Evolutionary conservation across 306 rosid genomes (phyloP), one percentile per base, ranked within the genome.

Genomic region (Trifolium fragiferum): DNA sequence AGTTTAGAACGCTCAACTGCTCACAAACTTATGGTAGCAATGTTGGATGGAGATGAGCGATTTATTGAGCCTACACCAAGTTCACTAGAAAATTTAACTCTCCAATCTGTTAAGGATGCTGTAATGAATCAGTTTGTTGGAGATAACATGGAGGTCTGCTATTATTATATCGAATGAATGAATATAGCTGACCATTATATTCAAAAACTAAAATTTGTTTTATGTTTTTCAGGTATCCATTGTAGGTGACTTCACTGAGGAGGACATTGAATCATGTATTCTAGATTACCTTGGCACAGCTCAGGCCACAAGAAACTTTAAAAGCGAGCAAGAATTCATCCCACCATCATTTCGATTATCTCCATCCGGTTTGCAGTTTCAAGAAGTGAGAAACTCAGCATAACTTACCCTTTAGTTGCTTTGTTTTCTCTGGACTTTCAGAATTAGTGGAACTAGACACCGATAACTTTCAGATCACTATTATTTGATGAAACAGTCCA

Each of bases 1-100:
- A 94, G 99, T 86, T 83, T 94, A 89, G 99, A 92, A 83, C 97
- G 99, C 23, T 92, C 99, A 58, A 94, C 99, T 86, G 99, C 99
- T 75, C 97, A 94, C 86, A 94, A 92, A 82, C 99, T 94, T 84
- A 92, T 94, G 99, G 81, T 89, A 66, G 99, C 98, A 76, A 94
- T 94, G 99, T 73, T 92, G 87, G 90, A 89, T 73, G 96, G 95
- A 61, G 99, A 94, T 54, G 99, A 94, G 81, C 85, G 99, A 49
- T 94, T 94, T 86, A 92, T 88, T 47, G 97, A 94, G 90, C 99
- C 99, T 55, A 88, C 97, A 41, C 99, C 99, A 59, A 85, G 80
- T 35, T 90, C 97, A 7, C 81, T 94, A 67, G 93, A 92, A 84
- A 83, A 85, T 86, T 90, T 94, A 80, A 84, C 90, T 25, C 84